These are phyloP conservation scores for Porphyridium purpureum DNA, from an alignment of 23 red algal genomes.

Conservation along the genomic window DNA sequence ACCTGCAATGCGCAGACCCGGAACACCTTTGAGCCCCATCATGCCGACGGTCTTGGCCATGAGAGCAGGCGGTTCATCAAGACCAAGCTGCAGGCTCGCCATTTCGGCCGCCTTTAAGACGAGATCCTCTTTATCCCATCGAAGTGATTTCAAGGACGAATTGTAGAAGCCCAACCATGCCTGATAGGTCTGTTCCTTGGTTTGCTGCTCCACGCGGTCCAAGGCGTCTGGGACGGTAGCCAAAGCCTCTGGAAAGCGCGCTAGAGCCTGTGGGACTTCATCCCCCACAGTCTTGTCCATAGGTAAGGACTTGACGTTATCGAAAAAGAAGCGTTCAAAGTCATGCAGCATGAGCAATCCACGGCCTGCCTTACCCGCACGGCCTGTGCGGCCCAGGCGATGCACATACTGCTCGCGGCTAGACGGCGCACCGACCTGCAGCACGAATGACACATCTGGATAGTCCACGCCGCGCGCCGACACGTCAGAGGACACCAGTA, in stretches of 20 bases:
- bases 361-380: conserved; percentile 45
- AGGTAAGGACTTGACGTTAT: conserved; percentile 13
- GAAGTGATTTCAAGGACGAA: conserved; percentile 8
- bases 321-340: conserved; percentile 38
- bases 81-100: conserved; percentile 5
- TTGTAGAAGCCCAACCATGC: conserved; percentile 52
- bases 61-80: conserved; percentile 17
- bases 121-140: conserved; percentile 18
- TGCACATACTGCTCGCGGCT: conserved; percentile 34
- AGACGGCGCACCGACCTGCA: conserved; percentile 21
- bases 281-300: conserved; percentile 9
- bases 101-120: conserved; percentile 12
- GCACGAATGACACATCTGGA: conserved; percentile 20
- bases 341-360: conserved; percentile 43
- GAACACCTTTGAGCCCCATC: conserved; percentile 14
- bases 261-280: background rate
- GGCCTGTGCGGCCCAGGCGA: conserved; percentile 23
- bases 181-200: conserved; percentile 22
- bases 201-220: background rate
- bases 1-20: conserved; percentile 10
- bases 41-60: conserved; percentile 13
- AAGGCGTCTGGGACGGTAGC: background rate
- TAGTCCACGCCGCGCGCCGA: conserved; percentile 33
- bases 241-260: conserved; percentile 5
- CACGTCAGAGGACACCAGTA: conserved; percentile 26